phyloP scores from a whole-genome alignment of 352 stramenopile genomes.

The Phytophthora kernoviae region DNA sequence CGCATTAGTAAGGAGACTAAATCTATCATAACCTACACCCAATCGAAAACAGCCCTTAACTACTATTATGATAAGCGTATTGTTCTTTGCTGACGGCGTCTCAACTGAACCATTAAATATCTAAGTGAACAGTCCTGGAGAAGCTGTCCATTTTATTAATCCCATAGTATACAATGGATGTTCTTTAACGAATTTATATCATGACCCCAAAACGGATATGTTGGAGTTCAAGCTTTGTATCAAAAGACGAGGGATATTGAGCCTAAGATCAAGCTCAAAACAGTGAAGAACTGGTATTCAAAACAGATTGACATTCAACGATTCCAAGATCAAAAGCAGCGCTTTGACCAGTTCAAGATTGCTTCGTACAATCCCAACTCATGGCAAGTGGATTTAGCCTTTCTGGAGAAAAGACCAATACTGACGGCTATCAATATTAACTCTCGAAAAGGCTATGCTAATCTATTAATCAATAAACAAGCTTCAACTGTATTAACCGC shows the following conservation, averaged over 20 bases:
- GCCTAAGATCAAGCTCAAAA: too few species aligned
- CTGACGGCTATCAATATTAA: conserved; percentile 28
- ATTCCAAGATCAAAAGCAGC: conserved; percentile 16
- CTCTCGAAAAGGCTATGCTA: conserved; percentile 18
- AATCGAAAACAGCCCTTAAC: conserved; percentile 17
- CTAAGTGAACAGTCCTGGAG: too few species aligned
- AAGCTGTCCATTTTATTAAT: too few species aligned
- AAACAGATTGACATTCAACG: conserved; percentile 16
- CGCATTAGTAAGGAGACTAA: conserved; percentile 20
- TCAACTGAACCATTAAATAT: too few species aligned
- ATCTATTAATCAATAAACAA: conserved; percentile 5
- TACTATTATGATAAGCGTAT: conserved; percentile 36
- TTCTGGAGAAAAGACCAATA: conserved; percentile 4
- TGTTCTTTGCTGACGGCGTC: conserved; percentile 22
- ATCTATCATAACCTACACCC: conserved; percentile 28
- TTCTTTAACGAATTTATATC: too few species aligned
- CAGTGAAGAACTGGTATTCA: conserved; percentile 15
- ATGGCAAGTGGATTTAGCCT: conserved; percentile 24
- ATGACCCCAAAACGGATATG: too few species aligned
- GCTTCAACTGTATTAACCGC: not conserved
- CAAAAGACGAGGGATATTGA: conserved; percentile 6
- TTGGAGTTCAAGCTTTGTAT: not conserved
- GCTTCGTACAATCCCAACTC: conserved; percentile 12
- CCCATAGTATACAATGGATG: too few species aligned
- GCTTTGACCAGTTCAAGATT: conserved; percentile 13